These are phyloP conservation scores for Anthostomella pinea DNA, from an alignment of 2,329 filamentous ascomycete species.

Conservation along the genomic window DNA sequence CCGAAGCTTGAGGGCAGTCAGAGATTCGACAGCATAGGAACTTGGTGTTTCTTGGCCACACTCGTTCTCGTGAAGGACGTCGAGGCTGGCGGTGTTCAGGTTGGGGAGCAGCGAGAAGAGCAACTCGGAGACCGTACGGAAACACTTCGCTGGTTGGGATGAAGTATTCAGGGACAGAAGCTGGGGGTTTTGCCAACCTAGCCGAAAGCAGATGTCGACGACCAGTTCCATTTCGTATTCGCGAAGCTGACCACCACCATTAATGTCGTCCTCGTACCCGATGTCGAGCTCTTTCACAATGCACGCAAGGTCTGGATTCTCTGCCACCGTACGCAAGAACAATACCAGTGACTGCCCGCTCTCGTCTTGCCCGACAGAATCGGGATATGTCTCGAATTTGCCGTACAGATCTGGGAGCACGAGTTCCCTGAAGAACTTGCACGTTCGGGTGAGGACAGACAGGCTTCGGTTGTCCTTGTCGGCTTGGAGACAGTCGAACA, in stretches of 20 bases:
- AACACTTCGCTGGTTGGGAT: too few relatives aligned
- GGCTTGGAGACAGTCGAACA: constrained; percentile 13
- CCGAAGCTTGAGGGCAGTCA: too few relatives aligned
- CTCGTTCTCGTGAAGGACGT: constrained; percentile 14
- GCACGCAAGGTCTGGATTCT: neutral
- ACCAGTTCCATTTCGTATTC: too few relatives aligned
- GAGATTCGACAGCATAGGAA: too few relatives aligned
- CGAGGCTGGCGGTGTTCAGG: constrained; percentile 14
- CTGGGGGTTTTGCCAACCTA: too few relatives aligned
- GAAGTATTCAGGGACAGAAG: too few relatives aligned
- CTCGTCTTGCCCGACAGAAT: constrained; percentile 3
- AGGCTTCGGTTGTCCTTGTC: constrained; percentile 10
- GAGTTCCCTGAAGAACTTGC: constrained; percentile 16
- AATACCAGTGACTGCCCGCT: constrained; percentile 3
- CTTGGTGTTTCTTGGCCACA: too few relatives aligned
- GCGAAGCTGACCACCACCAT: too few relatives aligned
- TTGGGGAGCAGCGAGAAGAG: constrained; percentile 18
- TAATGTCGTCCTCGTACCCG: too few relatives aligned
- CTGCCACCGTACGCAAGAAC: neutral
- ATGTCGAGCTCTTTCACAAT: neutral
- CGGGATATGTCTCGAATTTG: constrained; percentile 14
- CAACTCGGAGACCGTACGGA: too few relatives aligned
- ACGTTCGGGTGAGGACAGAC: constrained; percentile 15
- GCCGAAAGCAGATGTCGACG: too few relatives aligned
- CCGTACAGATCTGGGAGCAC: constrained; percentile 18